Evolutionary conservation across 192 early-diverging fungal species (phyloP), one percentile per base, ranked within the genome.

Genomic region (Lunasporangiospora selenospora): DNA sequence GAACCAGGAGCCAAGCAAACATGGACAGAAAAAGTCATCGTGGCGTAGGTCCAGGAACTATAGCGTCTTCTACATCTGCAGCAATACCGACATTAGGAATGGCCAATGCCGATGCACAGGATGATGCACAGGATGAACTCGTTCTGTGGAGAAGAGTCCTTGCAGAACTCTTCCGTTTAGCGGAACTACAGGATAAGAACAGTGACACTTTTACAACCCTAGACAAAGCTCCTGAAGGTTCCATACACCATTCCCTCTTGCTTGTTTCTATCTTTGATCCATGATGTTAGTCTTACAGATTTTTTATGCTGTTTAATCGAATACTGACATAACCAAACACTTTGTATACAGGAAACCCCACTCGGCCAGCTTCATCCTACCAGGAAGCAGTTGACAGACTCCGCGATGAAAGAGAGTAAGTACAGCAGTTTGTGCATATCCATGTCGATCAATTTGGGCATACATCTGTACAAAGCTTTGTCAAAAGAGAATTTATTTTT

Each of bases 321-420:
- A n/a, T n/a, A n/a, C n/a, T n/a, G n/a, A n/a, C n/a, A n/a, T n/a
- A n/a, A n/a, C n/a, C n/a, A n/a, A n/a, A n/a, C n/a, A n/a, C n/a
- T n/a, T n/a, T n/a, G n/a, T n/a, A n/a, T n/a, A n/a, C n/a, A 71
- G 59, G 67, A 32, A 56, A 55, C 32, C 27, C 58, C n/a, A 59
- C 34, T 36, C 46, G 67, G 23, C 44, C 67, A 3, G 19, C 37
- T 13, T 19, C 31, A 21, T 42, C 56, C 29, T 61, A 45, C 18
- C 67, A 71, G 21, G 67, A 71, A 31, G 67, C 67, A 19, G 46
- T 45, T 8, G 67, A 71, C 33, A 71, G 56, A 26, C 46, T 59
- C 21, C 37, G 32, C 2, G 67, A 71, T 12, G 67, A 71, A 42
- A 27, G 32, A 27, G 58, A 61, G 67, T 71, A 62, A 26, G 67